These are phyloP conservation scores for Globisporangium takayamanum DNA, from an alignment of 352 stramenopile genomes.

Conservation along the genomic window DNA sequence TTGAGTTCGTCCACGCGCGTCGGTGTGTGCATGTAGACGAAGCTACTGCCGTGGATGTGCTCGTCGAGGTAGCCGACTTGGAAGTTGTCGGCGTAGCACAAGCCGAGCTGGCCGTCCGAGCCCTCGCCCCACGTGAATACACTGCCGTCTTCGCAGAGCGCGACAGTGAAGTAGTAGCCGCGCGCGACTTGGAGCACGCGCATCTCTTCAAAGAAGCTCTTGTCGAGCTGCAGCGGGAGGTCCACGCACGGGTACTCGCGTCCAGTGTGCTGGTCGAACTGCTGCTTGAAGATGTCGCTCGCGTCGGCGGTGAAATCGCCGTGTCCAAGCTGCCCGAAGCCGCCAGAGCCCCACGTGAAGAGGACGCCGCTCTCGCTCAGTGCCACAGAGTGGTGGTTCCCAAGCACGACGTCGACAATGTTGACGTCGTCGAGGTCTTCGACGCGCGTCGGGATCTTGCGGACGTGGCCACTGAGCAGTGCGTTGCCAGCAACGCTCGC, in stretches of 20 bases:
- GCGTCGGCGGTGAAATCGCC: conserved; percentile 39
- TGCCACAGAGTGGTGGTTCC: conserved; percentile 64
- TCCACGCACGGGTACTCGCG: conserved; percentile 62
- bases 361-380: conserved; percentile 47
- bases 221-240: conserved; percentile 61
- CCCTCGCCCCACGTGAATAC: conserved; percentile 73
- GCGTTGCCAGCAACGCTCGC: neutral
- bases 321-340: conserved; percentile 67
- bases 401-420: conserved; percentile 37
- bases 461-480: conserved; percentile 12
- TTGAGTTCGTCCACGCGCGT: conserved; percentile 51
- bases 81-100: conserved; percentile 60
- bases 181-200: conserved; percentile 61
- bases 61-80: conserved; percentile 62
- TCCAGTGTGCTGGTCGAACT: conserved; percentile 64
- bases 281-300: conserved; percentile 51
- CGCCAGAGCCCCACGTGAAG: conserved; percentile 66
- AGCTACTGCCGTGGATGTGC: conserved; percentile 65
- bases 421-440: conserved; percentile 60
- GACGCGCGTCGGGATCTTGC: conserved; percentile 40
- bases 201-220: conserved; percentile 71
- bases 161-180: conserved; percentile 67
- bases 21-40: conserved; percentile 66
- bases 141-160: conserved; percentile 60
- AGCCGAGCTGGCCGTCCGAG: conserved; percentile 61